Evolutionary conservation across 192 early-diverging fungal species (phyloP), one percentile per base, ranked within the genome.

Genomic region (Entomortierella beljakovae): DNA sequence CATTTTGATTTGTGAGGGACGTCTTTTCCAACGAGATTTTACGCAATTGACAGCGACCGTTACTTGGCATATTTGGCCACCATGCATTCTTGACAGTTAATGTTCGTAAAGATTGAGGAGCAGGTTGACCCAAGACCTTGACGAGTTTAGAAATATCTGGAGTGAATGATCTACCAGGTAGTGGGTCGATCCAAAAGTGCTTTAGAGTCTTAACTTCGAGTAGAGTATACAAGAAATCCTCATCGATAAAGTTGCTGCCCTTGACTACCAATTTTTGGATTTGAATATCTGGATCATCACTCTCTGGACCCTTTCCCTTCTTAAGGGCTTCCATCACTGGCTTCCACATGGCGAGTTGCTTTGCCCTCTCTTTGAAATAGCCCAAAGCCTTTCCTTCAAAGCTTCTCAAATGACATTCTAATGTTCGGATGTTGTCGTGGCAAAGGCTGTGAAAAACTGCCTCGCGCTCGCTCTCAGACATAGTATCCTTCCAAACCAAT

Each of bases 61-160:
- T 61, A 58, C 61, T 70, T 1, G 37, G 57, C 7, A 31, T 62
- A 32, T 43, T 61, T 34, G 46, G 10, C 68, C 59, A 61, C 28
- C 29, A 43, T 0, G 25, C 28, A 1, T 70, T 51, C 16, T 22
- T 52, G 58, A 62, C 49, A 7, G 50, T 28, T 16, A 70, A 38
- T 3, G 16, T 7, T 9, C 59, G 32, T 15, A 70, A 40, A 0
- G 50, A 46, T 37, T 52, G 50, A 1, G 42, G 51, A 28, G 50
- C 22, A 10, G 58, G 52, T 1, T 40, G 13, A 13, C 28, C 57
- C 51, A 70, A 23, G 38, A 62, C 37, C 34, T 35, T 42, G 38
- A 54, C 42, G 1, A 35, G 67, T 16, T 53, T 61, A 11, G 34
- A 52, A 10, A 58, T 0, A 42, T 58, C 56, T 2, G 43, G 29